These are phyloP conservation scores for Przewalskia tangutica DNA, from an alignment of 257 asterid genomes.

Conservation along the genomic window DNA sequence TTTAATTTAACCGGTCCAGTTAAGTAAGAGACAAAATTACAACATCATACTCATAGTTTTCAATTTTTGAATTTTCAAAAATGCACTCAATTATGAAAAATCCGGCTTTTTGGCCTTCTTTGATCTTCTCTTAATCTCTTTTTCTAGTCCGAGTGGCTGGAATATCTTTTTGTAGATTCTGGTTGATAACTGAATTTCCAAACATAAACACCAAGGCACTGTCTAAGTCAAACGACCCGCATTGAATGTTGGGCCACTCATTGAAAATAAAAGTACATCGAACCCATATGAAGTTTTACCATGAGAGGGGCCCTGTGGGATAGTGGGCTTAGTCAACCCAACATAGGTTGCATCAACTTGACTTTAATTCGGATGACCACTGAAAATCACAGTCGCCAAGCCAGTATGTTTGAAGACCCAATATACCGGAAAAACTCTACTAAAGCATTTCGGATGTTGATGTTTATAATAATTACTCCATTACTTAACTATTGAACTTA, in stretches of 20 bases:
- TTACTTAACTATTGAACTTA: background rate
- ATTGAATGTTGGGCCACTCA: too few species aligned
- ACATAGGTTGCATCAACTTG: too few species aligned
- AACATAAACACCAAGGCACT: background rate
- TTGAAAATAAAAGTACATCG: too few species aligned
- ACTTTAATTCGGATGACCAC: background rate
- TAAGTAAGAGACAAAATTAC: too few species aligned
- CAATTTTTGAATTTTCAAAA: background rate
- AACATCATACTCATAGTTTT: background rate
- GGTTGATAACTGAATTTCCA: background rate
- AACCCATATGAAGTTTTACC: too few species aligned
- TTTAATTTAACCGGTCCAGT: too few species aligned
- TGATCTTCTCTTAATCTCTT: background rate
- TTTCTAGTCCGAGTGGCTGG: background rate
- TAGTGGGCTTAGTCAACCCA: too few species aligned
- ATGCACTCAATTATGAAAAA: background rate
- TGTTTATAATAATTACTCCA: too few species aligned
- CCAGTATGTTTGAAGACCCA: background rate
- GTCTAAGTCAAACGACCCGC: background rate
- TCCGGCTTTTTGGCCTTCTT: background rate
- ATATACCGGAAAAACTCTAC: background rate
- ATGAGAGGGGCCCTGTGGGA: too few species aligned
- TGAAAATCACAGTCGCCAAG: background rate
- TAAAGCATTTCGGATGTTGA: too few species aligned
- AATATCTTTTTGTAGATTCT: background rate